Evolutionary conservation across 805 yeast species (phyloP).

Genomic region (Spencermartinsiella europaea): DNA sequence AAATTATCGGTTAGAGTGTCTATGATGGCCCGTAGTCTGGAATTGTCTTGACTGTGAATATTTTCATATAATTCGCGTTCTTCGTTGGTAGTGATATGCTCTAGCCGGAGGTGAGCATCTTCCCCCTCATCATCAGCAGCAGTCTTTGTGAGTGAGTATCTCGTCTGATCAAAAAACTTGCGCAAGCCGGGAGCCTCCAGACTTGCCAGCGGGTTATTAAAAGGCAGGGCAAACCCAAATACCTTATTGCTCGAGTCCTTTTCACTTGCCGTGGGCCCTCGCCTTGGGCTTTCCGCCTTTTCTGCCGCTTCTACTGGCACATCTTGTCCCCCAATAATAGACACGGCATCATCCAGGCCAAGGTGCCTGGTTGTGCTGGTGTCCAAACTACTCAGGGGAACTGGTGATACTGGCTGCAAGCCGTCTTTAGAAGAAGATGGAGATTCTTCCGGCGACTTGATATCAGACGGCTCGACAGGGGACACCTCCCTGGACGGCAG

Average conservation of each 20-base stretch:
- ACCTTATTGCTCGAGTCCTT: conserved; percentile 10
- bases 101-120: conserved; percentile 25
- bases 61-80: conserved; percentile 55
- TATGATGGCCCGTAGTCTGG: conserved; percentile 64
- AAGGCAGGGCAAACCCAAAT: conserved; percentile 48
- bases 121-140: conserved; percentile 8
- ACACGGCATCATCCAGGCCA: conserved; percentile 15
- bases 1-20: conserved; percentile 53
- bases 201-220: conserved; percentile 41
- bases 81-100: conserved; percentile 53
- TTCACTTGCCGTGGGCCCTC: too few species aligned
- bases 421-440: too few species aligned
- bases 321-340: conserved; percentile 20
- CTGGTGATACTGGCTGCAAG: too few species aligned
- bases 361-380: conserved; percentile 3
- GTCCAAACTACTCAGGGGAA: too few species aligned
- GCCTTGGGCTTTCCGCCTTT: background rate
- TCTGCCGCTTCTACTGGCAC: background rate
- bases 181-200: conserved; percentile 23
- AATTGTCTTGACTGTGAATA: conserved; percentile 52
- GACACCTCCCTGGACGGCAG: background rate
- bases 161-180: conserved; percentile 19
- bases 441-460: too few species aligned
- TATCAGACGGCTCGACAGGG: too few species aligned
- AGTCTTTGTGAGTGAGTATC: conserved; percentile 15